phyloP scores from a whole-genome alignment of 768 basidiomycete species.

The Xanthoconium stramineum region DNA sequence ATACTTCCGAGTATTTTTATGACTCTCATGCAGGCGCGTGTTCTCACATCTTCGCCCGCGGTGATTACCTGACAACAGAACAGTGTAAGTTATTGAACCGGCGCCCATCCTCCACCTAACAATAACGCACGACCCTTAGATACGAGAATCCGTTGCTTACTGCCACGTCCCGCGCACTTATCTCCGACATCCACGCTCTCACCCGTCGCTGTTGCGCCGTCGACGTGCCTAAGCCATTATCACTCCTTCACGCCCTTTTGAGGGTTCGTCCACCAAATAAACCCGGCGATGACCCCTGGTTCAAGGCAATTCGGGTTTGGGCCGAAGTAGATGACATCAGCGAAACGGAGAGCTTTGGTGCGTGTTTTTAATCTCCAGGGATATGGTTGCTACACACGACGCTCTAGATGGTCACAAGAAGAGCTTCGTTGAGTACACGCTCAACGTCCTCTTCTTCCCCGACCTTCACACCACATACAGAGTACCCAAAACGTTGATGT shows the following conservation, averaged over 20 bases:
- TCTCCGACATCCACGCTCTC: slow-evolving; percentile 66
- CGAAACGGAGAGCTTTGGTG: slow-evolving; percentile 80
- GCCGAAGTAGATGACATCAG: slow-evolving; percentile 71
- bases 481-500: slow-evolving; percentile 40
- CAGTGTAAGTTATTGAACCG: slow-evolving; percentile 27
- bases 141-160: slow-evolving; percentile 81
- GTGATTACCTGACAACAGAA: slow-evolving; percentile 5
- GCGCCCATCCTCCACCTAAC: background rate
- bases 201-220: slow-evolving; percentile 57
- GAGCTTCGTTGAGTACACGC: slow-evolving; percentile 74
- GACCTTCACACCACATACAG: slow-evolving; percentile 53
- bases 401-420: slow-evolving; percentile 67
- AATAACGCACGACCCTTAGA: slow-evolving; percentile 33
- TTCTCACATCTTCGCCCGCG: background rate
- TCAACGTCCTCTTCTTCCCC: slow-evolving; percentile 74
- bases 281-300: slow-evolving; percentile 42
- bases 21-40: slow-evolving; percentile 67
- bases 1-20: slow-evolving; percentile 59
- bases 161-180: slow-evolving; percentile 67
- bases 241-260: slow-evolving; percentile 56
- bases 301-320: slow-evolving; percentile 68
- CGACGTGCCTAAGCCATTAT: slow-evolving; percentile 65
- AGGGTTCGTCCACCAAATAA: slow-evolving; percentile 30
- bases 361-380: slow-evolving; percentile 12
- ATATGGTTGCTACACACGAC: background rate